Evolutionary conservation across 768 basidiomycete genomes (phyloP).

Genomic region (Heimioporus sp.): DNA sequence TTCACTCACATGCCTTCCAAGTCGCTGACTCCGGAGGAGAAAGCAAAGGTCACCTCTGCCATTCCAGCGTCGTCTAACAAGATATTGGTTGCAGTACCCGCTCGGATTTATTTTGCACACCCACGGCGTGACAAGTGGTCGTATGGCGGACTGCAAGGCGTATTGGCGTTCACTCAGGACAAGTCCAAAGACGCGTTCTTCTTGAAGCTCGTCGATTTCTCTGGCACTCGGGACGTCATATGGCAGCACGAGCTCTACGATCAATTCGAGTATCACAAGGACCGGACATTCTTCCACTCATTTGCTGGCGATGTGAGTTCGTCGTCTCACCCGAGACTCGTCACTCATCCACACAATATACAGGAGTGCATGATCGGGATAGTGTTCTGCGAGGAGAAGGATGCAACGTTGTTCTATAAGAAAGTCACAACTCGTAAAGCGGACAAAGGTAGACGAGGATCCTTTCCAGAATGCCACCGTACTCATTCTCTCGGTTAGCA

Average conservation of each 20-base stretch:
- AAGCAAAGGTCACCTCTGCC: conserved; percentile 66
- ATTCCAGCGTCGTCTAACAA: conserved; percentile 61
- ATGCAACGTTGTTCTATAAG: conserved; percentile 84
- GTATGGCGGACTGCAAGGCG: conserved; percentile 87
- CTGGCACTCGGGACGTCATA: conserved; percentile 80
- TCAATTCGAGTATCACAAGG: conserved; percentile 76
- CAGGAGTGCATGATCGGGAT: conserved; percentile 91
- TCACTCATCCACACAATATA: not conserved
- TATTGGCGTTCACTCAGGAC: conserved; percentile 69
- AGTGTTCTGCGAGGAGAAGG: conserved; percentile 83
- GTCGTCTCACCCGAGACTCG: not conserved
- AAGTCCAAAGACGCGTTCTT: conserved; percentile 51
- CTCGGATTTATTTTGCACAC: conserved; percentile 87
- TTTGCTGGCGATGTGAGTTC: conserved; percentile 89
- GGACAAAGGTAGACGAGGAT: conserved; percentile 45
- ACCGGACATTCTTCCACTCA: conserved; percentile 89
- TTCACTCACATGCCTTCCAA: conserved; percentile 61
- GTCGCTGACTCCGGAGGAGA: conserved; percentile 74
- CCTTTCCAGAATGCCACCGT: not conserved
- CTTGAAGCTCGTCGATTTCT: conserved; percentile 81
- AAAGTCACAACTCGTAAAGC: conserved; percentile 73
- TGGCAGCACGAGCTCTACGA: conserved; percentile 94
- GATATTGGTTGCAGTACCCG: conserved; percentile 78
- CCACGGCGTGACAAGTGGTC: conserved; percentile 77
- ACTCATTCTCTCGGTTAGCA: conserved; percentile 20